Base-by-base conservation (phyloP, 1,284 basidiomycete genomes). In the Gymnopus androsaceus region DNA sequence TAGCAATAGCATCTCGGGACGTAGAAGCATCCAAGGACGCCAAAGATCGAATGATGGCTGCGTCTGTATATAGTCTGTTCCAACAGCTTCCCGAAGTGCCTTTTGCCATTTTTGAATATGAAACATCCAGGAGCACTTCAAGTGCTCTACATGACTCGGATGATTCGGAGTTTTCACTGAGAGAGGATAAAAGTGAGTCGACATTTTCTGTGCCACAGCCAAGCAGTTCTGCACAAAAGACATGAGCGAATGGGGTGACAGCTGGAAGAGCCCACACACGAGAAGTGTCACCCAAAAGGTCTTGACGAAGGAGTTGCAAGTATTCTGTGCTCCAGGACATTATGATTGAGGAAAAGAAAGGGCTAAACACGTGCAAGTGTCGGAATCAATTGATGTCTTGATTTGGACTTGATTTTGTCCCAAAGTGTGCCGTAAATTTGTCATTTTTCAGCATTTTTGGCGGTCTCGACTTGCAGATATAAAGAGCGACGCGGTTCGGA, bases 21-120 rank as follows among this genome's bases (percentile, higher is more conserved):
- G 67, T 66, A 0, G 62, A 48, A 17, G 19, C 12, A 42, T 48
- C 42, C 3, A 66, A 25, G 75, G 60, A 57, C 23, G 72, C 67
- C 55, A 88, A 69, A 9, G 76, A 73, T 57, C 75, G 76, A 49
- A 87, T 66, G 54, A 90, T 72, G 58, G 75, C 80, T n/a, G 81
- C 77, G 57, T 90, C 85, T 34, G 85, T 85, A 65, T 88, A 88
- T 23, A 87, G 56, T 57, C 78, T 74, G 56, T 84, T 75, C 83
- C 84, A 87, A n/a, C 67, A 68, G 36, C 56, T 51, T 56, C 63
- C 46, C 67, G 63, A 41, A 62, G 55, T 56, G 33, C 66, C 63
- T 7, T 57, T 58, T 15, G 69, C 63, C 69, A 82, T 74, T 19
- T 67, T 64, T 40, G 64, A 57, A 59, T 77, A 68, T 0, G 79